phyloP scores from a whole-genome alignment of 2,329 filamentous ascomycete genomes.

The Fusarium setosum region DNA sequence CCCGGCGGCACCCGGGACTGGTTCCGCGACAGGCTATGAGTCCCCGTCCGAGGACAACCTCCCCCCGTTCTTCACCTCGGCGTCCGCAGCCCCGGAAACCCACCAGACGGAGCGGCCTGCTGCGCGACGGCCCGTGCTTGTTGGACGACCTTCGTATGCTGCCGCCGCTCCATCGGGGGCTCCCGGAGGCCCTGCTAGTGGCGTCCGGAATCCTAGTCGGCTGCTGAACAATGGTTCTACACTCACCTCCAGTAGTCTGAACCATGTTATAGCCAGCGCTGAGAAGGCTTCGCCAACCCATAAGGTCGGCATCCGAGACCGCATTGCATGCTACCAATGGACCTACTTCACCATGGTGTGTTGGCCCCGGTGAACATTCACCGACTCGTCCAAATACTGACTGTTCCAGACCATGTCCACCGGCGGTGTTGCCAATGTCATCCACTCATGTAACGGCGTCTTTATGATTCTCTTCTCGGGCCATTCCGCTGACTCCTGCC shows the following conservation, averaged over 20 bases:
- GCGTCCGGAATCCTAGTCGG: slow-evolving; percentile 15
- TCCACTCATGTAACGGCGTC: slow-evolving; percentile 50
- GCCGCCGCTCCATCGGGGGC: slow-evolving; percentile 14
- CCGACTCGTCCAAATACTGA: background rate
- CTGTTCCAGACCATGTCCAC: slow-evolving; percentile 57
- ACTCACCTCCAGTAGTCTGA: slow-evolving; percentile 40
- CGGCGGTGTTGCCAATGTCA: slow-evolving; percentile 66
- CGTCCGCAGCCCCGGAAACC: slow-evolving; percentile 9
- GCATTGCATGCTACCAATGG: slow-evolving; percentile 70
- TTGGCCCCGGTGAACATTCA: background rate
- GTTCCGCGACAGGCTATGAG: slow-evolving; percentile 47
- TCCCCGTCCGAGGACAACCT: slow-evolving; percentile 51
- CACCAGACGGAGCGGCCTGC: background rate
- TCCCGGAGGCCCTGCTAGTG: background rate
- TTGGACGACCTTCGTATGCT: slow-evolving; percentile 33
- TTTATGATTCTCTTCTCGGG: background rate
- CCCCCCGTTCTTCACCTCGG: slow-evolving; percentile 39
- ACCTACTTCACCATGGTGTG: slow-evolving; percentile 76
- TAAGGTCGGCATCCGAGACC: slow-evolving; percentile 60
- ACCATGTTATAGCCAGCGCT: slow-evolving; percentile 49
- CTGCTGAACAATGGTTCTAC: slow-evolving; percentile 25
- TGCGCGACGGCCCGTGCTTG: slow-evolving; percentile 20
- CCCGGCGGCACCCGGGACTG: background rate
- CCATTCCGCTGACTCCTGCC: slow-evolving; percentile 7
- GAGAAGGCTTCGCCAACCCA: slow-evolving; percentile 37